Conservation (phyloP, 2,329 filamentous ascomycete genomes). For the Lasiodiplodia sp. region DNA sequence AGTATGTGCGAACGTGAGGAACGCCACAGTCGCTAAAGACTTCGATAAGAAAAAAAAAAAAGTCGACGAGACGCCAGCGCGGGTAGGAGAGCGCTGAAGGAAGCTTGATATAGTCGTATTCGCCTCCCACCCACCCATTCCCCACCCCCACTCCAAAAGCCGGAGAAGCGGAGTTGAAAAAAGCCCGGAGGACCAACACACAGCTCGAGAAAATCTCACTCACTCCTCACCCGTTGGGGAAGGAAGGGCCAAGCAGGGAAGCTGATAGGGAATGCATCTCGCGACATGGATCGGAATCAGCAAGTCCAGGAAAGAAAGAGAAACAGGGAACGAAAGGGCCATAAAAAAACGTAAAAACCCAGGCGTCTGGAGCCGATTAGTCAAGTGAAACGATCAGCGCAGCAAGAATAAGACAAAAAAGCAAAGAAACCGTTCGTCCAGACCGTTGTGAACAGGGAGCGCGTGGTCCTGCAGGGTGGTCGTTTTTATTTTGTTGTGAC, state of each 20-base stretch:
- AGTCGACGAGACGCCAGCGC: background rate
- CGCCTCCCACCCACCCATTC: background rate
- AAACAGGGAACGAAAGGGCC: too few species aligned
- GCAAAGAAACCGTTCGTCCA: background rate
- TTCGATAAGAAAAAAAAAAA: too few species aligned
- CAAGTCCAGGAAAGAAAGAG: too few species aligned
- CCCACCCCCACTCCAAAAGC: background rate
- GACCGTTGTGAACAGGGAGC: background rate
- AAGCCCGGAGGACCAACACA: too few species aligned
- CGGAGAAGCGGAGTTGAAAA: background rate
- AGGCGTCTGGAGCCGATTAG: background rate
- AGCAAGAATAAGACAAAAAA: background rate
- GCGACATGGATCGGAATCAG: too few species aligned
- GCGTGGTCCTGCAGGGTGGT: background rate
- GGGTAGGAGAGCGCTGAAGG: background rate
- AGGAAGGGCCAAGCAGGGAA: too few species aligned
- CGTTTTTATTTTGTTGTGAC: background rate
- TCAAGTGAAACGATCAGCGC: background rate
- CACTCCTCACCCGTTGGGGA: too few species aligned
- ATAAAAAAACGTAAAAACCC: too few species aligned
- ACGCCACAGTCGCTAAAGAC: too few species aligned
- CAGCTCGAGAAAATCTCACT: too few species aligned
- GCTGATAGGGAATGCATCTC: too few species aligned
- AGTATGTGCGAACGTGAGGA: too few species aligned
- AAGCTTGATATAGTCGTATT: background rate